Base-by-base conservation (phyloP, 1,284 basidiomycete genomes). In the Microbotryomycetes sp. region DNA sequence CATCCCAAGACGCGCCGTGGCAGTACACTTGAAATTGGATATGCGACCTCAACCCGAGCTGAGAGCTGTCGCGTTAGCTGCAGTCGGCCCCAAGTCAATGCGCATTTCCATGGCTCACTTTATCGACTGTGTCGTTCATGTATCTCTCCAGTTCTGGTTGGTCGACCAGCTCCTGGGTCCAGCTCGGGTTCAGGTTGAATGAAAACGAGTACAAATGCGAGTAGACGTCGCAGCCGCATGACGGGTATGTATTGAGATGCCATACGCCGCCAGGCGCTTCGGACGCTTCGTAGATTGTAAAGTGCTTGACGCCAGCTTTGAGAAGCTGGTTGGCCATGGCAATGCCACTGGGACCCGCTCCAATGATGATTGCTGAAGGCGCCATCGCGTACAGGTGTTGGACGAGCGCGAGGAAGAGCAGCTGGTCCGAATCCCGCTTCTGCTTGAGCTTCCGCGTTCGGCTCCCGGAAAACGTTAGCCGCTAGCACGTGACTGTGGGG, bases 281-380 rank as follows among this genome's bases (percentile, higher is more conserved):
- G 11, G 35, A 41, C 9, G 35, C 35, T 18, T 41, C 35, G 35
- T 41, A 41, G 35, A 41, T 29, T 23, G 35, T 41, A 18, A 41
- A 41, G 26, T 51, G 35, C 27, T 52, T 41, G 35, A 41, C 35
- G 9, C 35, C 35, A 41, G 35, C 35, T 9, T 9, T 11, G 11
- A 11, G 35, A 41, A 41, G 35, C 18, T 41, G 35, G 35, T 41
- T 9, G 9, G 35, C 35, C 35, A 41, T 41, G 35, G 35, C 35
- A 18, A 41, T 41, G 35, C 35, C 35, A 18, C 35, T 45, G 15
- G 57, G 57, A 16, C 57, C 57, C 48, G 50, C 53, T 18, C 57
- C 57, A 45, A 52, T 52, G 1, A 59, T 59, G 11, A 59, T 48
- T 15, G 52, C 51, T 5, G 57, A 59, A 18, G 57, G 57, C 15